These are phyloP conservation scores for Viscum album DNA, from an alignment of 177 flowering plant genomes.

Conservation along the genomic window DNA sequence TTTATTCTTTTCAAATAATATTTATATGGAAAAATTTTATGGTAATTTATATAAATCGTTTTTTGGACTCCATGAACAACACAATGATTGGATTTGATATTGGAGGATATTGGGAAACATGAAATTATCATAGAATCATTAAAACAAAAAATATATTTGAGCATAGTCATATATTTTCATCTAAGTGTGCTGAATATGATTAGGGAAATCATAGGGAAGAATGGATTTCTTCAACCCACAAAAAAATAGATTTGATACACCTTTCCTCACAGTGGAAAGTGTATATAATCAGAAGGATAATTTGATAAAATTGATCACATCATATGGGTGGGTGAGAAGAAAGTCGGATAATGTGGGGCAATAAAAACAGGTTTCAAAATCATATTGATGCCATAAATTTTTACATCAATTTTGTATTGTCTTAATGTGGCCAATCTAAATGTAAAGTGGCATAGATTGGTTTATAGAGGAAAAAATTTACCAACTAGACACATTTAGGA, in stretches of 20 bases:
- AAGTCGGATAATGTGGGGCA: background rate
- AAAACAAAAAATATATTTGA: background rate
- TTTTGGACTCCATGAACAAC: slow-evolving; percentile 12
- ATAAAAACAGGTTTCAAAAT: background rate
- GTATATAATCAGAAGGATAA: background rate
- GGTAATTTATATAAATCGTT: background rate
- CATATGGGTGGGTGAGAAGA: background rate
- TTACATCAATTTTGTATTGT: background rate
- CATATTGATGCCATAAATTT: background rate
- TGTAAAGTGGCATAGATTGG: background rate
- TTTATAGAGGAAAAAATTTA: background rate
- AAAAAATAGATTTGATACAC: background rate
- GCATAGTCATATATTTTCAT: slow-evolving; percentile 4
- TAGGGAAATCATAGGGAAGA: background rate
- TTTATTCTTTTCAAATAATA: background rate
- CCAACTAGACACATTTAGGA: slow-evolving; percentile 9
- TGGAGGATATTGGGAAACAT: slow-evolving; percentile 10
- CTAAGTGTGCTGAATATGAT: background rate
- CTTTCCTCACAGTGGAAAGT: background rate
- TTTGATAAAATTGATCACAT: background rate
- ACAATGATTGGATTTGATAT: slow-evolving; percentile 12
- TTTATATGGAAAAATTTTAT: background rate
- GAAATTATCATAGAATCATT: background rate
- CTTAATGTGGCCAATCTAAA: background rate
- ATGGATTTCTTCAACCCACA: background rate